phyloP scores from a whole-genome alignment of 192 early-diverging fungal genomes.

The Coemansia sp. region DNA sequence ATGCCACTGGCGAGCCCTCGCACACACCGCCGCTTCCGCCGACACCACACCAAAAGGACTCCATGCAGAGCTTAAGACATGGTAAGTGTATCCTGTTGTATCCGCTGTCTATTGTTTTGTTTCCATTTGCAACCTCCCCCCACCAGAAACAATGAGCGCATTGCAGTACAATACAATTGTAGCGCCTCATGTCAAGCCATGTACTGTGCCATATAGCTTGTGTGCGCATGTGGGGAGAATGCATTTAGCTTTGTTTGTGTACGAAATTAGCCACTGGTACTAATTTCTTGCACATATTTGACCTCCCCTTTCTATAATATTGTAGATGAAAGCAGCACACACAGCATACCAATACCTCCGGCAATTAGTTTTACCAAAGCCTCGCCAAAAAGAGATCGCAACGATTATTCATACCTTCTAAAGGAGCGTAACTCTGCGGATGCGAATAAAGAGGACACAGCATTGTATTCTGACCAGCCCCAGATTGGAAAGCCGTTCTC shows the following conservation, averaged over 20 bases:
- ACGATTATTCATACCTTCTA: slow-evolving; percentile 51
- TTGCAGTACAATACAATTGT: not conserved
- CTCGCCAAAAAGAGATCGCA: slow-evolving; percentile 22
- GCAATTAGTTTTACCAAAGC: slow-evolving; percentile 21
- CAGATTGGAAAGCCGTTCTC: slow-evolving; percentile 35
- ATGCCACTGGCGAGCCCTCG: slow-evolving; percentile 20
- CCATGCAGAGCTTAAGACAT: slow-evolving; percentile 26
- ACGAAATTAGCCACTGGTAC: not conserved
- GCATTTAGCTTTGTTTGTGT: not conserved
- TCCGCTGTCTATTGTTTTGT: not conserved
- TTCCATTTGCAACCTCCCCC: not conserved
- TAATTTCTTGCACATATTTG: not conserved
- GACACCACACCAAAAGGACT: slow-evolving; percentile 20
- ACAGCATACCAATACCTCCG: not conserved
- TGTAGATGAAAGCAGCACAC: slow-evolving; percentile 6
- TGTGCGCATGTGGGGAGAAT: not conserved
- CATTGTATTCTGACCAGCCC: slow-evolving; percentile 18
- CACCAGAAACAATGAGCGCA: slow-evolving; percentile 6
- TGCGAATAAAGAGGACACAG: slow-evolving; percentile 12
- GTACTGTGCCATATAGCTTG: not conserved
- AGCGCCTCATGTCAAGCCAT: not conserved
- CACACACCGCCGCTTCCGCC: slow-evolving; percentile 43
- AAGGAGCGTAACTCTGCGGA: slow-evolving; percentile 38
- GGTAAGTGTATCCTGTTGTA: slow-evolving; percentile 23
- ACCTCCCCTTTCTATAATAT: not conserved